Evolutionary conservation across 2,329 filamentous ascomycete species (phyloP), one percentile per base, ranked within the genome.

Genomic region (Elsinoe arachidis): DNA sequence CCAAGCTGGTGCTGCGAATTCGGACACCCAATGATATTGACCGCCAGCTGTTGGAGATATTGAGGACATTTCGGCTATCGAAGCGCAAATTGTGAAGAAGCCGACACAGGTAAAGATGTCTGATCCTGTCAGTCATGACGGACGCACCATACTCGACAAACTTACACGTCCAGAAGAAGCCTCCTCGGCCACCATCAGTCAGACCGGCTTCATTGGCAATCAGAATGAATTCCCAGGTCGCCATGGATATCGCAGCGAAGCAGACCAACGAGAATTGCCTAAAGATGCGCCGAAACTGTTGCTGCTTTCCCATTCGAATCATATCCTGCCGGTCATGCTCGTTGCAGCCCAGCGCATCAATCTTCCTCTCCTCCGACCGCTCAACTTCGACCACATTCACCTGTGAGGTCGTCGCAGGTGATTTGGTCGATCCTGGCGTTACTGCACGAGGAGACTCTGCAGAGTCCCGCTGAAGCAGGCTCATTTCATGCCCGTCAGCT

Each of bases 151-250:
- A 9, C n/a, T 23, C 2, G 14, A n/a, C 14, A 35, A 5, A 55
- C 52, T 55, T 7, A 15, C 61, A 60, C 5, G 56, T 61, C 65
- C 65, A 68, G 56, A 67, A 62, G 11, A 67, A 47, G 12, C 66
- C 66, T 2, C 61, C 65, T 17, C 63, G 53, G 5, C 66, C 66
- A 34, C 66, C 66, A 49, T 60, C 60, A 11, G 61, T 57, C 19
- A 66, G 56, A 12, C 60, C 63, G 56, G 65, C 63, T 4, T 58
- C 63, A 44, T 65, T 65, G 3, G 61, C 72, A 63, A 70, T 68
- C 3, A 78, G 63, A 3, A 73, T 66, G 14, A 73, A 72, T 61
- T 81, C 78, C 78, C 78, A 80, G 0, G 78, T 79, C 41, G 73
- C 75, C 65, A 79, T 74, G 39, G 78, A 71, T 9, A 76, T 74